A percentile compares a stretch with the other conserved stretches of the same genome.
phyloP scores from a whole-genome alignment of 345 rosid genomes.

The Brassica incana region DNA sequence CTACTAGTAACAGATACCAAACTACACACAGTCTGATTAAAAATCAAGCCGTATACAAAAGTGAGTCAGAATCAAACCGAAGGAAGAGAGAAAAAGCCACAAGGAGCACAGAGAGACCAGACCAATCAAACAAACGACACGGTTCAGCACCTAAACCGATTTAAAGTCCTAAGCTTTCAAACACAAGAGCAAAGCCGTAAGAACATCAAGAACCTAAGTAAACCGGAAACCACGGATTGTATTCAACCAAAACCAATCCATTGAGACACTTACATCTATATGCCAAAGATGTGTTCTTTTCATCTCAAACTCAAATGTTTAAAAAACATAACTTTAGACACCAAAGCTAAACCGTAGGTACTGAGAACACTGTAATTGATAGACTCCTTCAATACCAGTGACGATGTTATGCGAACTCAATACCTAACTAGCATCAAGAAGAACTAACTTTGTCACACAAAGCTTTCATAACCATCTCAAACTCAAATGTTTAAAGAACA shows the following conservation, averaged over 20 bases:
- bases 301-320: background rate
- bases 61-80: background rate
- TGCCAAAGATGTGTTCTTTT: background rate
- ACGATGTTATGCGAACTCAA: too few species aligned
- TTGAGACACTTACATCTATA: background rate
- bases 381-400: too few species aligned
- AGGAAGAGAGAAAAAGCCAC: background rate
- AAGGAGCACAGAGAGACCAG: background rate
- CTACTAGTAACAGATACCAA: too few species aligned
- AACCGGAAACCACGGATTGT: background rate
- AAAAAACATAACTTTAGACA: background rate
- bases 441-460: background rate
- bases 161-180: too few species aligned
- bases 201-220: background rate
- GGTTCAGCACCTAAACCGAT: background rate
- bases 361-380: background rate
- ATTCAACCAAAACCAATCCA: conserved; percentile 13
- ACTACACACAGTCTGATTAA: background rate
- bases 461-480: background rate
- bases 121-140: background rate
- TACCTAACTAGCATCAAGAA: background rate
- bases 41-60: background rate
- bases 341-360: background rate
- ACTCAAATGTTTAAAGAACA: background rate
- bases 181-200: too few species aligned